These are phyloP conservation scores for Penicillium sp. DNA, from an alignment of 2,329 filamentous ascomycete genomes.

Conservation along the genomic window DNA sequence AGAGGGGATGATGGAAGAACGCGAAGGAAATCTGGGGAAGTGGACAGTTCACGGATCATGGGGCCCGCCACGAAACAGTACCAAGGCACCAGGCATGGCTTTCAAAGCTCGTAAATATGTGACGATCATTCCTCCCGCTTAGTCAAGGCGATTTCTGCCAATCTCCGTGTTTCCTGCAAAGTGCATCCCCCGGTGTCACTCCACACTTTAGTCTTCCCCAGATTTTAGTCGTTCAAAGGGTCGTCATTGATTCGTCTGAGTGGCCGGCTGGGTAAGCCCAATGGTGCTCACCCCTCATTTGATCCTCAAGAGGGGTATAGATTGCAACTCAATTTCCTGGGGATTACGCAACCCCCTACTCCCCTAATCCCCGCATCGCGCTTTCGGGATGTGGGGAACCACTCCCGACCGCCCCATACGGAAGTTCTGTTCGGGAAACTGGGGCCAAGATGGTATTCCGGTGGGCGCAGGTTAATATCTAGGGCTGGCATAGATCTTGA, in stretches of 20 bases:
- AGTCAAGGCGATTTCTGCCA: not conserved
- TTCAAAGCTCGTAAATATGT: not conserved
- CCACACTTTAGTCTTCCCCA: not conserved
- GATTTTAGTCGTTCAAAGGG: not conserved
- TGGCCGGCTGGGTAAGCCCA: not conserved
- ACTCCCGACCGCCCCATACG: slow-evolving; percentile 4
- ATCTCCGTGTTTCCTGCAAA: not conserved
- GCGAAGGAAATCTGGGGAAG: slow-evolving; percentile 7
- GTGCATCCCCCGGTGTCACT: not conserved
- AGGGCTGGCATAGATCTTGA: not conserved
- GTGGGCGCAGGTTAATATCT: not conserved
- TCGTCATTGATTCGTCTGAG: not conserved
- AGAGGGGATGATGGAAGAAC: not conserved
- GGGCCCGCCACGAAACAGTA: not conserved
- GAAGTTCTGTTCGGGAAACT: not conserved
- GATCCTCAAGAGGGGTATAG: not conserved
- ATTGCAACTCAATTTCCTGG: not conserved
- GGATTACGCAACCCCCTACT: not conserved
- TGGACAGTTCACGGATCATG: not conserved
- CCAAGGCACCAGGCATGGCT: not conserved
- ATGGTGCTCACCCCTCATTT: not conserved
- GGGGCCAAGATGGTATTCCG: not conserved
- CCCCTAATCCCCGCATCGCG: not conserved
- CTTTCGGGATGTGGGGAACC: slow-evolving; percentile 19
- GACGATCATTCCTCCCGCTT: not conserved